These are phyloP conservation scores for Moesziomyces sp. DNA, from an alignment of 1,284 basidiomycete genomes.

Conservation along the genomic window DNA sequence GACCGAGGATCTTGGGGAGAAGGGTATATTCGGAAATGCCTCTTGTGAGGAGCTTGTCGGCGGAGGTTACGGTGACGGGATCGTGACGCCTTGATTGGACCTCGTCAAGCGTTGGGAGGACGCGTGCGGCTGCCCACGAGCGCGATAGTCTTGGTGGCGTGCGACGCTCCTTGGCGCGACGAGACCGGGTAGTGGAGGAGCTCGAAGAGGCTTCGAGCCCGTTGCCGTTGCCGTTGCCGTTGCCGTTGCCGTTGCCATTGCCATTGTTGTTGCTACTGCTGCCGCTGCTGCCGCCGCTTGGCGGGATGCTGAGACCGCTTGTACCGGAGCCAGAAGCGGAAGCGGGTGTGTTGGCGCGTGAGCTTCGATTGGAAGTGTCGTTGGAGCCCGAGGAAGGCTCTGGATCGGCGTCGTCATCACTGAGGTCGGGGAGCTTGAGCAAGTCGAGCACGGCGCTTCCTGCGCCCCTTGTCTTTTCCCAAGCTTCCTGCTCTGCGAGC, in stretches of 20 bases:
- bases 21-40: slow-evolving; percentile 67
- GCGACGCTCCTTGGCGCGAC: slow-evolving; percentile 12
- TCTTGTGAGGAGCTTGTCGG: slow-evolving; percentile 62
- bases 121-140: slow-evolving; percentile 28
- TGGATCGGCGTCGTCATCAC: slow-evolving; percentile 28
- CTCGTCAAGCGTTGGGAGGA: slow-evolving; percentile 39
- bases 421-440: slow-evolving; percentile 37
- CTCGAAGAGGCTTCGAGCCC: slow-evolving; percentile 1
- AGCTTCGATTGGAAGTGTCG: slow-evolving; percentile 7
- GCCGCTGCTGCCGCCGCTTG: slow-evolving; percentile 1
- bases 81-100: slow-evolving; percentile 28
- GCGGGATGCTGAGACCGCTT: slow-evolving; percentile 7
- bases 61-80: slow-evolving; percentile 49
- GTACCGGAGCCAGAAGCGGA: slow-evolving; percentile 19
- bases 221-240: too few relatives aligned
- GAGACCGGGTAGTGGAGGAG: slow-evolving; percentile 16
- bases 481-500: slow-evolving; percentile 54
- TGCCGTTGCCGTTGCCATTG: background rate
- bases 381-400: slow-evolving; percentile 7
- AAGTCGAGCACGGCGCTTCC: slow-evolving; percentile 60
- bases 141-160: slow-evolving; percentile 12
- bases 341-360: slow-evolving; percentile 33
- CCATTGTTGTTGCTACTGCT: slow-evolving; percentile 11
- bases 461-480: slow-evolving; percentile 63
- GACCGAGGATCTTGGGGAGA: slow-evolving; percentile 64